phyloP scores from a whole-genome alignment of 345 rosid species.

The Dipteronia sinensis region DNA sequence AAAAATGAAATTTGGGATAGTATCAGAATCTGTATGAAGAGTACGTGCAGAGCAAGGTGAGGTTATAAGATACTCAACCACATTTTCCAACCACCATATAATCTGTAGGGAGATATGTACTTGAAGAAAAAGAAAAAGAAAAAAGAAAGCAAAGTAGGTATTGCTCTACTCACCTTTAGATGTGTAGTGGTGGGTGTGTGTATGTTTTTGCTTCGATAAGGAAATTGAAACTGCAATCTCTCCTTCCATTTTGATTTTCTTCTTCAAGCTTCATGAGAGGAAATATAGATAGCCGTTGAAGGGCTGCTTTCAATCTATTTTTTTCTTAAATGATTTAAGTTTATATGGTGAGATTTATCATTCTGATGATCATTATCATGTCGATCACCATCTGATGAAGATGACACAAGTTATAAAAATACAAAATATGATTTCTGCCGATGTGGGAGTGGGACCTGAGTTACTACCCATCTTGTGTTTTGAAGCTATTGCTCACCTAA shows the following conservation, averaged over 20 bases:
- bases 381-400: conserved; percentile 11
- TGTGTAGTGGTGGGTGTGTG: conserved; percentile 24
- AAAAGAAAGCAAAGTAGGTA: conserved; percentile 33
- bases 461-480: background rate
- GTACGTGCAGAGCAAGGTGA: conserved; percentile 43
- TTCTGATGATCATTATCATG: background rate
- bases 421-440: conserved; percentile 4
- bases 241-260: conserved; percentile 35
- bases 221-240: conserved; percentile 32
- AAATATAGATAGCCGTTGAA: conserved; percentile 50
- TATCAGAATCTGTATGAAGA: conserved; percentile 27
- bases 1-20: conserved; percentile 22
- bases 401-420: conserved; percentile 4
- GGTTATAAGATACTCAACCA: conserved; percentile 53
- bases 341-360: conserved; percentile 17
- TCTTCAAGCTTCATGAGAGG: conserved; percentile 21
- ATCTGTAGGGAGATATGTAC: conserved; percentile 44
- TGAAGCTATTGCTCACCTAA: conserved; percentile 5
- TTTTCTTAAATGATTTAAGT: conserved; percentile 13
- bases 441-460: conserved; percentile 7
- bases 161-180: conserved; percentile 38
- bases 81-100: conserved; percentile 47
- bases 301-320: conserved; percentile 50
- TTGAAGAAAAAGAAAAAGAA: conserved; percentile 65
- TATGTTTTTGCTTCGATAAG: conserved; percentile 29